Evolutionary conservation across 2,329 filamentous ascomycete genomes (phyloP).

Genomic region (Paraphaeosphaeria minitans): DNA sequence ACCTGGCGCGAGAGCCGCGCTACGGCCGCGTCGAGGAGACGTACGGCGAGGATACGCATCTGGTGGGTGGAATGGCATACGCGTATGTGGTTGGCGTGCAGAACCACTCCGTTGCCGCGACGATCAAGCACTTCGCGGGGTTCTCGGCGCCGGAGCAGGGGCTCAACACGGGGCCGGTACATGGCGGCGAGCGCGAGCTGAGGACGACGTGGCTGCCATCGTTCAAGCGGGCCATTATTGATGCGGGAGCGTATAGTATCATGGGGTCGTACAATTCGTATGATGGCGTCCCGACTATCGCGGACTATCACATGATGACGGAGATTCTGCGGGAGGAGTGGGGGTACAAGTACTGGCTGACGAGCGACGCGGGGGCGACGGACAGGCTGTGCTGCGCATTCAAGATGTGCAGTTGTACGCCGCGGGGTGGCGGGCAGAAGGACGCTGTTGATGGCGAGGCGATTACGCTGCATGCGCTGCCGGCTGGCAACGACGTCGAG

Average conservation of each 20-base stretch:
- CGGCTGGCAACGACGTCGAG: conserved; percentile 73
- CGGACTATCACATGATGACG: conserved; percentile 68
- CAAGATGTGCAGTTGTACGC: conserved; percentile 61
- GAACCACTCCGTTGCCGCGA: conserved; percentile 68
- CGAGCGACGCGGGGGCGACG: conserved; percentile 71
- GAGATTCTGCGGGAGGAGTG: conserved; percentile 71
- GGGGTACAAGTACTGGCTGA: conserved; percentile 73
- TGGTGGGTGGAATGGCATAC: conserved; percentile 72
- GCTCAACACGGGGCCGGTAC: conserved; percentile 67
- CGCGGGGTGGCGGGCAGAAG: conserved; percentile 33
- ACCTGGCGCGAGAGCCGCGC: conserved; percentile 72
- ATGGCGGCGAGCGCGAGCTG: conserved; percentile 61
- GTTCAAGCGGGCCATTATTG: conserved; percentile 73
- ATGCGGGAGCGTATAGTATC: conserved; percentile 68
- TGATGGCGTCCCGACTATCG: conserved; percentile 71
- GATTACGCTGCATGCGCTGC: conserved; percentile 66
- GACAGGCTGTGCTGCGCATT: conserved; percentile 70
- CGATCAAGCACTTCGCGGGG: conserved; percentile 76
- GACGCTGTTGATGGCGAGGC: conserved; percentile 63
- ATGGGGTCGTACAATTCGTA: conserved; percentile 80
- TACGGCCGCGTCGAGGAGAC: conserved; percentile 77
- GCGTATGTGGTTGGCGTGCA: conserved; percentile 66
- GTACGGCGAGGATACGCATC: conserved; percentile 70
- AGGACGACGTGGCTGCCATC: conserved; percentile 61
- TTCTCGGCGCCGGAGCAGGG: conserved; percentile 74